Evolutionary conservation across 148 eudicot species (phyloP), one percentile per base, ranked within the genome.

Genomic region (Rhododendron williamsianum): DNA sequence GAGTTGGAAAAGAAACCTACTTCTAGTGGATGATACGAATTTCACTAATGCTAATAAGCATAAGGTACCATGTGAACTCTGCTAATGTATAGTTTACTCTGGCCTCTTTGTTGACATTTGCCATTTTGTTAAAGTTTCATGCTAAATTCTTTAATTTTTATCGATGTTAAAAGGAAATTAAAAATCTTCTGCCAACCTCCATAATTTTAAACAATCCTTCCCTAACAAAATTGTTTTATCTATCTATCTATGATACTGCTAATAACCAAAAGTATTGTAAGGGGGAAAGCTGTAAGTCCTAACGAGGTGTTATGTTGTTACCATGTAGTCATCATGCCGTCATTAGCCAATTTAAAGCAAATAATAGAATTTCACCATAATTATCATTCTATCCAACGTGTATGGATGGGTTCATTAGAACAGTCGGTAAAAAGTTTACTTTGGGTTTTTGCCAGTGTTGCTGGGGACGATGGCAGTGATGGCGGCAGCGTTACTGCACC

Each of bases 401-500:
- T 60, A 18, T 36, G 45, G 45, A 30, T 35, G 76, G 9, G 63
- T 79, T 15, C 38, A 3, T 18, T 49, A 48, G 11, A 46, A 27
- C 35, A 58, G 35, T 3, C 23, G 23, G 60, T 41, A 6, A 25
- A 65, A 67, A 58, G 65, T 43, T 33, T 52, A 49, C 38, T 56
- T 71, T 86, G 48, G 87, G 84, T 69, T 82, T 88, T 85, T 87
- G 84, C 27, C 86, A 93, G 93, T 83, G 73, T 38, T 49, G 54
- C 87, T 36, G 87, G 80, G 79, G 89, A 49, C 48, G 74, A 51
- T 71, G 81, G 86, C 36, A 85, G 73, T 25, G 81, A 63, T 83
- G 82, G 56, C 72, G 82, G 82, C 80, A 87, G 36, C 81, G 83
- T 58, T 87, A 79, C 67, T 11, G 84, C 65, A 27, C 82, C 85